Base-by-base conservation (phyloP, 169 alveolate species). In the Eimeria zaria region DNA sequence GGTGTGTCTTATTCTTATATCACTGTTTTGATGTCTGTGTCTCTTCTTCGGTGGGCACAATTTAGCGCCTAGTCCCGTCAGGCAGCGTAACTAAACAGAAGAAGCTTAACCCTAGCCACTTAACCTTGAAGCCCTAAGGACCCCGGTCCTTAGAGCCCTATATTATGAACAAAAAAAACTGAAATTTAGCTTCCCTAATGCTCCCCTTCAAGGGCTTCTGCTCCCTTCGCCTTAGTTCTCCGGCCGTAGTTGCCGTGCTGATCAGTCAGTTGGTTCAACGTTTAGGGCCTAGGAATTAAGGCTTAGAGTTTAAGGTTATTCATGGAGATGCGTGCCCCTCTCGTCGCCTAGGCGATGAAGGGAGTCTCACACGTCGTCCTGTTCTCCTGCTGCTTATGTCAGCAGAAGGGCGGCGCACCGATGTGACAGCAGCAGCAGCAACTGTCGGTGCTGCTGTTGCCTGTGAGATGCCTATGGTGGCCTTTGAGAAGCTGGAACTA, bases 351-450 rank as follows among this genome's bases (percentile, higher is more conserved):
- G 91, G 91, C 18, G 51, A 83, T 0, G 71, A 24, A 55, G 76
- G 62, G 12, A 83, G 74, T 36, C 91, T 51, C 24, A 83, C 91
- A 9, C 55, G 91, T 55, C 55, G 53, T 51, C 91, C 91, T n/a
- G 46, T 53, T 60, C 22, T 83, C 30, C 64, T 83, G 30, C 76
- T 39, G 55, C 76, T 24, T 14, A 36, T 12, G 1, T 51, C 58
- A 60, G 76, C 91, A 27, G 91, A 36, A 53, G 30, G 39, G 88
- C 64, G 88, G 30, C 88, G 67, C 64, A 78, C 30, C 46, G 64
- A 41, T 51, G 91, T 22, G 30, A 73, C 53, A 41, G 58, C 48
- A 33, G 91, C 91, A 87, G 76, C 81, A 64, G 94, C 78, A 87
- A 36, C 94, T 9, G 81, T 18, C 24, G 84, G 36, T 24, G 94